Conservation (phyloP, 257 asterid species). For the Fraxinus quadrangulata region DNA sequence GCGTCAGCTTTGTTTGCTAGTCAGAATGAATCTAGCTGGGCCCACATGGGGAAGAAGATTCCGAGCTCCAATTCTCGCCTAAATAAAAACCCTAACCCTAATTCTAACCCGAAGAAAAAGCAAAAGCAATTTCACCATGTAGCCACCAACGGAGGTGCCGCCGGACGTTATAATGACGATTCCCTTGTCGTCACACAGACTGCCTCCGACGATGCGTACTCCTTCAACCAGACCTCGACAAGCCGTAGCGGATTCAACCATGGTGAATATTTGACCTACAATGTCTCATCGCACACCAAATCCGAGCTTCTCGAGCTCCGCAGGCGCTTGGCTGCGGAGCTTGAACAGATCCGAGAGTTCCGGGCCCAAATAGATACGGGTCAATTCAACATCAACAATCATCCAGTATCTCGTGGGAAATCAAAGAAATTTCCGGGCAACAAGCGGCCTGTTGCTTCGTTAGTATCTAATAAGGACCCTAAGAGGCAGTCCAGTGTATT, state of each 20-base stretch:
- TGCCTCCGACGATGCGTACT: constrained; percentile 90
- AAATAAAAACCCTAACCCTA: constrained; percentile 74
- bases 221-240: constrained; percentile 67
- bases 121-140: constrained; percentile 67
- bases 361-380: constrained; percentile 71
- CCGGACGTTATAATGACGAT: constrained; percentile 39
- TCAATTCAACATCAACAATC: constrained; percentile 42
- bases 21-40: constrained; percentile 89
- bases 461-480: constrained; percentile 44
- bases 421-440: constrained; percentile 52
- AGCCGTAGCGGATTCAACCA: constrained; percentile 52
- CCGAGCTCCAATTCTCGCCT: constrained; percentile 60
- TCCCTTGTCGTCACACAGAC: constrained; percentile 76
- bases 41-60: constrained; percentile 74
- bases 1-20: constrained; percentile 88
- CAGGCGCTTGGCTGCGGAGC: constrained; percentile 59
- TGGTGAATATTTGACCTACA: constrained; percentile 58
- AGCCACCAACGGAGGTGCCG: constrained; percentile 42
- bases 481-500: constrained; percentile 36
- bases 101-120: constrained; percentile 62
- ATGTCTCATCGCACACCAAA: constrained; percentile 51
- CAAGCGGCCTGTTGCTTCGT: constrained; percentile 43
- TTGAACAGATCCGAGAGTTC: constrained; percentile 72
- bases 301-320: constrained; percentile 63
- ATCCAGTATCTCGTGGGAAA: constrained; percentile 57